Conservation (phyloP, 495 filamentous ascomycete genomes). For the Achaetomiella virescens region DNA sequence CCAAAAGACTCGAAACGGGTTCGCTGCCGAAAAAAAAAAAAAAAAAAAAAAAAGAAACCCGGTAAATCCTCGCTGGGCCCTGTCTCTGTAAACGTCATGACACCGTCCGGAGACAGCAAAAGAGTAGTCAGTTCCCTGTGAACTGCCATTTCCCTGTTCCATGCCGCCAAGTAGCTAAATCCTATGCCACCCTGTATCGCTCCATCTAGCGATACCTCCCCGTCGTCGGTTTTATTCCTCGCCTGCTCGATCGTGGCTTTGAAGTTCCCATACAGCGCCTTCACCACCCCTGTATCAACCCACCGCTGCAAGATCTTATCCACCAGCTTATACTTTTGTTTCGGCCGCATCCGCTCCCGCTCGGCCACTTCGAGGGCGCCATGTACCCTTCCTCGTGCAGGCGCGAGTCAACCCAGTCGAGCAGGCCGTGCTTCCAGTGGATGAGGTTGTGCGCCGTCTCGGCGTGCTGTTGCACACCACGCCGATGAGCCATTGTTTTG, state of each 20-base stretch:
- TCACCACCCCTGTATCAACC: conserved; percentile 23
- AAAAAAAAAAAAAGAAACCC: too few species aligned
- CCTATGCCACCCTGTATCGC: too few species aligned
- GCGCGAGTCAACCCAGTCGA: conserved; percentile 60
- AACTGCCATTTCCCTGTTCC: too few species aligned
- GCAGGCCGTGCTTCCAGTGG: conserved; percentile 72
- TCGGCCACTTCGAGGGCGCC: conserved; percentile 35
- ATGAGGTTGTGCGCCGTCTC: conserved; percentile 60
- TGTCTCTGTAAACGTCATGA: too few species aligned
- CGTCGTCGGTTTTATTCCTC: conserved; percentile 26
- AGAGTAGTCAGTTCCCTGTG: too few species aligned
- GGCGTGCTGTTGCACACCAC: conserved; percentile 56
- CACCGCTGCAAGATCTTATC: conserved; percentile 39
- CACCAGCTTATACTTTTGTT: conserved; percentile 48
- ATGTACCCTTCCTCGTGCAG: conserved; percentile 52
- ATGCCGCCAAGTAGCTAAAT: too few species aligned
- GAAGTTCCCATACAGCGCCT: conserved; percentile 32
- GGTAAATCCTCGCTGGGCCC: too few species aligned
- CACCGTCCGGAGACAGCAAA: too few species aligned
- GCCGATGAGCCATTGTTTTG: conserved; percentile 37
- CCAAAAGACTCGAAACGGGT: too few species aligned
- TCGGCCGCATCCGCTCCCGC: conserved; percentile 37
- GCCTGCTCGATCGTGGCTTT: conserved; percentile 32
- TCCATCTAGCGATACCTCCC: conserved; percentile 11
- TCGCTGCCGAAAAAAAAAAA: too few species aligned